Base-by-base conservation (phyloP, 1,139 yeast genomes). In the Kodamaea anthophila region DNA sequence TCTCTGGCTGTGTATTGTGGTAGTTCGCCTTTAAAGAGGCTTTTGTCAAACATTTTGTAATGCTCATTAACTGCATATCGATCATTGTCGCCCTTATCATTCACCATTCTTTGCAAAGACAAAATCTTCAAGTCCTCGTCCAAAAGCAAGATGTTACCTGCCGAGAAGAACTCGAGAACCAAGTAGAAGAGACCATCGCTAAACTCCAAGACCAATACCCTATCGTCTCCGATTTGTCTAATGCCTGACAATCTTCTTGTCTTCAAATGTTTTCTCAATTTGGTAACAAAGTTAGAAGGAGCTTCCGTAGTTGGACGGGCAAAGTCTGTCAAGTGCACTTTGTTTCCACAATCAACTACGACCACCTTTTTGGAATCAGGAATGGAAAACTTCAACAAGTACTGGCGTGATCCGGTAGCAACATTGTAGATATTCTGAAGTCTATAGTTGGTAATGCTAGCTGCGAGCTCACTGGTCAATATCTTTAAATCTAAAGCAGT, bases 141-240 rank as follows among this genome's bases (percentile, higher is more conserved):
- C 40, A 88, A 63, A 14, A 91, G 62, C 18, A 91, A 61, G 36
- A 91, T 74, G 48, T 91, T 91, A 21, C 98, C 98, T 2, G 96
- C 96, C 49, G 96, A 85, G 60, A 87, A 88, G 45, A 91, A 88
- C 50, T 91, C 98, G 37, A 91, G 58, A 0, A 85, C 95, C 41
- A 88, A 61, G 46, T 83, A 81, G 53, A 60, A 84, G 33, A 75
- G 51, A 5, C 94, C 93, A 43, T 85, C 94, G 31, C 87, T 75
- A 54, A 91, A 88, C 35, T 84, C 77, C 29, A 91, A 53, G 0
- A 86, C 94, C 32, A 85, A 61, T 13, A 86, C 74, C 49, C 98
- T 70, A 49, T 87, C 96, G 43, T 76, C 72, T 1, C 77, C 79
- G 9, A 91, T 73, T 40, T 87, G 94, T 39, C 71, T 74, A 28